phyloP scores from a whole-genome alignment of 192 early-diverging fungal genomes.

The Coemansia sp. region DNA sequence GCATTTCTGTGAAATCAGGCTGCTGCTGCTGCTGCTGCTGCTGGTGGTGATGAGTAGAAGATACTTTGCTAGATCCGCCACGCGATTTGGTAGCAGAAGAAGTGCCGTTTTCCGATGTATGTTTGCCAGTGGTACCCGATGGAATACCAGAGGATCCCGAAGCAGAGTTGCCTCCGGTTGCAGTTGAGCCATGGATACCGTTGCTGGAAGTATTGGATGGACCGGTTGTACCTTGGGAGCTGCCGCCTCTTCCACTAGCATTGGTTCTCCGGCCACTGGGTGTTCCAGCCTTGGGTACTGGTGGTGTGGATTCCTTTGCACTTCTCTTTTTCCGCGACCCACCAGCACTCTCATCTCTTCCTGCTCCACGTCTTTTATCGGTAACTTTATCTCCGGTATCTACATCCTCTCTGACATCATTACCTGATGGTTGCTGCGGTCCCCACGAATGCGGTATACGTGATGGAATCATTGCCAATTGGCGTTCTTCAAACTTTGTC shows the following conservation, averaged over 20 bases:
- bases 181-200: no score
- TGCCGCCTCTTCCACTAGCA: not conserved
- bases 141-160: no score
- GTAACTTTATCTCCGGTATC: no score
- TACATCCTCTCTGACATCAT: not conserved
- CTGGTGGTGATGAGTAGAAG: not conserved
- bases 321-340: no score
- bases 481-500: conserved; percentile 87
- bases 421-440: not conserved
- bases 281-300: conserved; percentile 11
- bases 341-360: not conserved
- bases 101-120: no score
- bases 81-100: no score
- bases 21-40: not conserved
- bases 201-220: no score
- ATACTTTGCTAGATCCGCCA: no score
- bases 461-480: conserved; percentile 62
- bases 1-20: conserved; percentile 55
- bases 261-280: conserved; percentile 13
- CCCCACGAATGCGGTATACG: conserved; percentile 41
- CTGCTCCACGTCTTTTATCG: conserved; percentile 8
- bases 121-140: no score
- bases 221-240: not conserved
- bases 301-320: no score
- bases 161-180: no score